Base-by-base conservation (phyloP, 2,329 filamentous ascomycete genomes). In the Aureobasidium vineae region DNA sequence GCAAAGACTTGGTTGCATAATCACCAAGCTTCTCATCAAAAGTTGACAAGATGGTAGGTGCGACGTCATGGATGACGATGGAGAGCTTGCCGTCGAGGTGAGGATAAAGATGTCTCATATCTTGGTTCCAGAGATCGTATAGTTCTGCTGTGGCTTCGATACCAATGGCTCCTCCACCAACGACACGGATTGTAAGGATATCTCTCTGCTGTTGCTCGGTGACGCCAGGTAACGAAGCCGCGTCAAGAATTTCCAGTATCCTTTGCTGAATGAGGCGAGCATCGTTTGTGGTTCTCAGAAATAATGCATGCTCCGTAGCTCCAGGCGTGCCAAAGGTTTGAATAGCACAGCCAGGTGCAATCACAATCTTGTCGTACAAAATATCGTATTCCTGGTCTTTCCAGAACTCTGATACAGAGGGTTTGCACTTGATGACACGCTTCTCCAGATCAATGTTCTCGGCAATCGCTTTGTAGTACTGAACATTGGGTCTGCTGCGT, bases 61-160 rank as follows among this genome's bases (percentile, higher is more conserved):
- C 79, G 1, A 81, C 77, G 68, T 81, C 80, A 65, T 81, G 78
- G 45, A 82, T 77, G n/a, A 75, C 75, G 36, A 82, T 78, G 4
- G 69, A 73, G 10, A 81, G 54, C 49, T 78, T 76, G 49, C 61
- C 54, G 21, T 77, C 76, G 1, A 81, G 70, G 31, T 78, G 74
- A 1, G 79, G 77, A 65, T 80, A 81, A 6, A 81, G 68, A 33
- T 75, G 71, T 15, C 72, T 69, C 68, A 80, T 72, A n/a, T 77
- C 76, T 6, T 77, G 69, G 10, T 77, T 69, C 70, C 75, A 78
- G 2, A 81, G 72, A 66, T 81, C 80, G 68, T 75, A 78, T 1
- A 81, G 70, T 68, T 81, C 80, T 6, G 79, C 79, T 0, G 79
- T 77, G 1, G 79, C 72, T 68, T 80, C 79, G 52, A 80, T 77